Percentiles rank a stretch among this genome's conserved stretches.
These are phyloP conservation scores for Talaromyces pinophilus DNA, from an alignment of 2,329 filamentous ascomycete species.

Conservation along the genomic window DNA sequence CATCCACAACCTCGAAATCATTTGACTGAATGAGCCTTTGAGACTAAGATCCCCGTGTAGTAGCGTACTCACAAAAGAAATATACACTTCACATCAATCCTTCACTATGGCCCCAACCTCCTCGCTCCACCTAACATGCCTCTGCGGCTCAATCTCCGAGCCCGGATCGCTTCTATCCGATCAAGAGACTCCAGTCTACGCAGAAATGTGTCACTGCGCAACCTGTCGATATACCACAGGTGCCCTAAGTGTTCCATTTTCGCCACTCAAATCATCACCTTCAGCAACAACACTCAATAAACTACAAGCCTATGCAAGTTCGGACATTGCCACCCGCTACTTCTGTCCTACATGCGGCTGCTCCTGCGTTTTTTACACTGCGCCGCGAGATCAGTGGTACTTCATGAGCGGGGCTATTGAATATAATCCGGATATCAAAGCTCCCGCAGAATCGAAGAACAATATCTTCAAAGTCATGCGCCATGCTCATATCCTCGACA, in stretches of 20 bases:
- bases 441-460: not conserved
- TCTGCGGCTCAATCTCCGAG: conserved; percentile 4
- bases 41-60: not conserved
- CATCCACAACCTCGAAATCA: not conserved
- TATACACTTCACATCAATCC: not conserved
- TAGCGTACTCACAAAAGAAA: not conserved
- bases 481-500: not conserved
- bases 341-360: conserved; percentile 5
- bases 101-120: not conserved
- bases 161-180: not conserved
- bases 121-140: not conserved
- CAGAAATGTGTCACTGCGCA: conserved; percentile 2
- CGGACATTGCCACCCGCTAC: not conserved
- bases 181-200: not conserved
- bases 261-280: not conserved
- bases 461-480: not conserved
- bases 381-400: not conserved
- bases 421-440: not conserved
- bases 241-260: not conserved
- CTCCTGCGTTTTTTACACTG: not conserved
- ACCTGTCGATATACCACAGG: conserved; percentile 7
- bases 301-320: not conserved
- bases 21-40: not conserved
- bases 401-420: not conserved
- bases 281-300: not conserved